These are phyloP conservation scores for Flaveria robusta DNA, from an alignment of 129 eudicot species.

Conservation along the genomic window DNA sequence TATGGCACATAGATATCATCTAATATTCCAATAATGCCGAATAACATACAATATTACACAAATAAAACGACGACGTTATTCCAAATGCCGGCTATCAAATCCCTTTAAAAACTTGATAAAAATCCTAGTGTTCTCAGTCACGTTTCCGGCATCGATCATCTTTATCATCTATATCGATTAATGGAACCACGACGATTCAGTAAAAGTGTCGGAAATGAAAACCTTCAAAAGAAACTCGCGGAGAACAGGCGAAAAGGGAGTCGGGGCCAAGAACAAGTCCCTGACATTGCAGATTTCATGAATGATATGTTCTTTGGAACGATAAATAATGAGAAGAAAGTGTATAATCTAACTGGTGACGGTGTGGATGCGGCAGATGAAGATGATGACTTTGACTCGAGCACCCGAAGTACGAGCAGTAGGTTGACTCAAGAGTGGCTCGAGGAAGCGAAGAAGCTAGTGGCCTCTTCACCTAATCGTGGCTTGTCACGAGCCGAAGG, in stretches of 20 bases:
- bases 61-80: constrained; percentile 17
- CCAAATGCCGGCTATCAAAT: constrained; percentile 37
- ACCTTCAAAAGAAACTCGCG: constrained; percentile 44
- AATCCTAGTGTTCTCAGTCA: constrained; percentile 26
- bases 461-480: constrained; percentile 72
- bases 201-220: constrained; percentile 46
- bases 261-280: constrained; percentile 49
- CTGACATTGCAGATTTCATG: constrained; percentile 86
- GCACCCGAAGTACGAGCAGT: constrained; percentile 63
- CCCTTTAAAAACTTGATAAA: constrained; percentile 26
- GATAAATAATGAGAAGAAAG: constrained; percentile 42
- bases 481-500: constrained; percentile 42
- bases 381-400: constrained; percentile 57
- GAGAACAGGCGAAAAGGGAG: constrained; percentile 44
- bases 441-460: constrained; percentile 70
- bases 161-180: background rate
- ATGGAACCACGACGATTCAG: constrained; percentile 56
- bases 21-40: constrained; percentile 29
- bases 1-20: constrained; percentile 42
- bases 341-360: constrained; percentile 58
- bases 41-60: constrained; percentile 5
- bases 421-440: constrained; percentile 81
- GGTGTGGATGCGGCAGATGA: constrained; percentile 24
- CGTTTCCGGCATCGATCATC: background rate
- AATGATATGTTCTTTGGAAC: constrained; percentile 80